Percentiles rank a stretch among this genome's conserved stretches.
Conservation (phyloP, 1,139 yeast species). For the Suhomyces atakaporum region DNA sequence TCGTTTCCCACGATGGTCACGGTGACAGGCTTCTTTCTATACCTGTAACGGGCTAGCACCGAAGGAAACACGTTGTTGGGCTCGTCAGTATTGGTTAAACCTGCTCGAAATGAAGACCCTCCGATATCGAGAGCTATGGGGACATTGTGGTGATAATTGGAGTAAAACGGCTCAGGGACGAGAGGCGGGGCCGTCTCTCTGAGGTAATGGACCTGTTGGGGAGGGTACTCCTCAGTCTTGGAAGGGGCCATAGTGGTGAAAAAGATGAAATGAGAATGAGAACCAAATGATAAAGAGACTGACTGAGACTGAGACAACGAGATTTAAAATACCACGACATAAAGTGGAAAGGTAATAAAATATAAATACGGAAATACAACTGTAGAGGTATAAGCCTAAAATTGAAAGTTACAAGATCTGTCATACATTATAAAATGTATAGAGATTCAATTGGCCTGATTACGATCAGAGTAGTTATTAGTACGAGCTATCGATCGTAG, state of each 20-base stretch:
- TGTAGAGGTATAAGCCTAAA: too few relatives aligned
- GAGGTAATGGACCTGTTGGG: conserved; percentile 52
- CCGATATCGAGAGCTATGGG: conserved; percentile 90
- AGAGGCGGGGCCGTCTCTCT: conserved; percentile 45
- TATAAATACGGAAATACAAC: too few relatives aligned
- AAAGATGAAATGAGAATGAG: not conserved
- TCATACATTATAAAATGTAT: too few relatives aligned
- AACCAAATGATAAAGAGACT: not conserved
- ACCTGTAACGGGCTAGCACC: conserved; percentile 72
- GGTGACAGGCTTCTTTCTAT: conserved; percentile 64
- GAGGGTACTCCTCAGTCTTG: conserved; percentile 38
- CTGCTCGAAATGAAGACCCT: conserved; percentile 67
- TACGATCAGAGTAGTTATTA: too few relatives aligned
- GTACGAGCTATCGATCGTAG: too few relatives aligned
- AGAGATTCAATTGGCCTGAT: too few relatives aligned
- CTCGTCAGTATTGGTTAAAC: conserved; percentile 52
- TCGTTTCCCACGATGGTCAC: conserved; percentile 84
- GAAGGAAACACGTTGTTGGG: conserved; percentile 76
- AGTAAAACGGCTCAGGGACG: conserved; percentile 52
- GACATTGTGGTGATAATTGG: conserved; percentile 51
- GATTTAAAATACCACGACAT: too few relatives aligned
- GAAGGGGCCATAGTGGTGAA: conserved; percentile 15
- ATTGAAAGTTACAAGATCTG: too few relatives aligned
- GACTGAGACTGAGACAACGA: not conserved
- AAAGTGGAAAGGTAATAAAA: too few relatives aligned